Evolutionary conservation across 331 rosid genomes (phyloP).

Genomic region (Erythrophleum ivorense): DNA sequence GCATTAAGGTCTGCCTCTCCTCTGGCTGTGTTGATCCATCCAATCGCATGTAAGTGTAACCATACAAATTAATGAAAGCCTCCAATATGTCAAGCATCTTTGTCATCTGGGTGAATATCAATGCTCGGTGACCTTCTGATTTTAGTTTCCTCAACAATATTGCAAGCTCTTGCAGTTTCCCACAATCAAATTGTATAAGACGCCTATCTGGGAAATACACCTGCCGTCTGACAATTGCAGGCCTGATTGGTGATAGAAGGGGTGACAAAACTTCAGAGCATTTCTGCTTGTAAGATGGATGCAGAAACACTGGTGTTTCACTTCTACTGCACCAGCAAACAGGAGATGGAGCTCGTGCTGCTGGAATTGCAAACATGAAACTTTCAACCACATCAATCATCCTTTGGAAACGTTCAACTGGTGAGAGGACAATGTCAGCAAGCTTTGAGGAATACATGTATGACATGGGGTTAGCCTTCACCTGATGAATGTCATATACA

Average conservation of each 20-base stretch:
- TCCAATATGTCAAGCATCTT: constrained; percentile 97
- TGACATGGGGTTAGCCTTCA: constrained; percentile 74
- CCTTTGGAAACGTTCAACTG: constrained; percentile 82
- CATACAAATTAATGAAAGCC: constrained; percentile 95
- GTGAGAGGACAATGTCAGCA: constrained; percentile 83
- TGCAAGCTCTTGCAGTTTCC: constrained; percentile 90
- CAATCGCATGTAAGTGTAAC: constrained; percentile 96
- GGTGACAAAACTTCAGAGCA: constrained; percentile 75
- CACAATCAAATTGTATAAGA: constrained; percentile 97
- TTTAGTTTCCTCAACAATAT: constrained; percentile 79
- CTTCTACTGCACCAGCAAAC: constrained; percentile 84
- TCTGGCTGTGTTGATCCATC: constrained; percentile 99
- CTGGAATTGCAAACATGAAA: constrained; percentile 96
- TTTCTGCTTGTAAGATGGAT: constrained; percentile 71
- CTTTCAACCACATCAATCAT: constrained; percentile 85
- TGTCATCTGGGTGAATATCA: constrained; percentile 98
- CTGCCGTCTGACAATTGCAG: constrained; percentile 94
- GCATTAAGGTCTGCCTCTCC: constrained; percentile 98
- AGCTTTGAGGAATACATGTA: constrained; percentile 81
- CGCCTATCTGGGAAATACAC: constrained; percentile 98
- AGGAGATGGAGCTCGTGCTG: constrained; percentile 91
- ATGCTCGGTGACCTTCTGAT: constrained; percentile 93
- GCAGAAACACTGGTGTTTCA: constrained; percentile 61
- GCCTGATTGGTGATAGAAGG: constrained; percentile 80
- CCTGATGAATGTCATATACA: constrained; percentile 65